Evolutionary conservation across 2,329 filamentous ascomycete genomes (phyloP), one percentile per base, ranked within the genome.

Genomic region (Mycosphaerella arachidis): DNA sequence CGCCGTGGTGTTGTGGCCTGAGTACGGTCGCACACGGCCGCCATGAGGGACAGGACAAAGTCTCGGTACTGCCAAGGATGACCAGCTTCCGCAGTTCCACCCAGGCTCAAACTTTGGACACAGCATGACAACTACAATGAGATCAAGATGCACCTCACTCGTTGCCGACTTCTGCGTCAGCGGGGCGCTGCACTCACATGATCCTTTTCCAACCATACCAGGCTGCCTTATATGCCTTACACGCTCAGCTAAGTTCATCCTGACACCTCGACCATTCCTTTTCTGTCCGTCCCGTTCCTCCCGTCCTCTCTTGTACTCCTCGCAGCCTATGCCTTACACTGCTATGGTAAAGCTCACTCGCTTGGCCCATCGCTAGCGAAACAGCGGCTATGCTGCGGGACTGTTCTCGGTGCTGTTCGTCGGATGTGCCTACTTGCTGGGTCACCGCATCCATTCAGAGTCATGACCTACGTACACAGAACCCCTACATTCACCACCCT

Each of bases 341-440:
- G 40, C n/a, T n/a, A n/a, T 43, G 40, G 40, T 43, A 18, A 43
- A 43, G 40, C 40, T 43, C n/a, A n/a, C n/a, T 43, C 40, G 40
- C 40, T 43, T 43, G 16, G n/a, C 43, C 45, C 27, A 48, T 37
- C 30, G 24, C 33, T 30, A 48, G 18, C 54, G 31, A 33, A 46
- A 48, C 29, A 24, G 54, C 54, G 43, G 54, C 54, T 48, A 48
- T 56, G 54, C 54, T 27, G 29, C 53, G 37, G 43, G 43, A 50
- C 54, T 48, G 27, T 35, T 48, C 53, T n/a, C 54, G 18, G 40
- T 18, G 12, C n/a, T 43, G 40, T 5, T 16, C 40, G 13, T 7
- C 7, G 13, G 8, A 8, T 43, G 40, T 43, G 40, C 40, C 9
- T 43, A n/a, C 7, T 7, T 43, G 40, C 40, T 43, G 40, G 40